These are phyloP conservation scores for Simplicillium aogashimaense DNA, from an alignment of 2,329 filamentous ascomycete species.

Conservation along the genomic window DNA sequence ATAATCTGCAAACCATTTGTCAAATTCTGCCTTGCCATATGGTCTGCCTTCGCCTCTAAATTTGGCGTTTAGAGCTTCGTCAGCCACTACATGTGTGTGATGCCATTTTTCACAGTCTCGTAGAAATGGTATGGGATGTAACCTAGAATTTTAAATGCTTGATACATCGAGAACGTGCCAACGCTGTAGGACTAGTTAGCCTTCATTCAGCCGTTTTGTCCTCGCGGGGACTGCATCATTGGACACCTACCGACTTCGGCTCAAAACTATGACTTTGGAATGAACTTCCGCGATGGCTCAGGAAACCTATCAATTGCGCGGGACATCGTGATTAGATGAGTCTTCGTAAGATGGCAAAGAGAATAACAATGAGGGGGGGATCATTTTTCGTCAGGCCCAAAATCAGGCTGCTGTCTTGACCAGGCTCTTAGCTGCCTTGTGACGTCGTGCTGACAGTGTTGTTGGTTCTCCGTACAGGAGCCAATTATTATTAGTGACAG, in stretches of 20 bases:
- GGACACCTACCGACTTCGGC: conserved; percentile 22
- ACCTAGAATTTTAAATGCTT: conserved; percentile 21
- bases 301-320: conserved; percentile 23
- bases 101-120: conserved; percentile 15
- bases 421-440: no score
- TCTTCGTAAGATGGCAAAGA: no score
- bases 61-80: conserved; percentile 19
- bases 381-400: no score
- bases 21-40: conserved; percentile 24
- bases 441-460: no score
- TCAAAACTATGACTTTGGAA: conserved; percentile 25
- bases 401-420: no score
- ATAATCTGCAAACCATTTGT: conserved; percentile 28
- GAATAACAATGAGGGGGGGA: no score
- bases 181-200: conserved; percentile 14
- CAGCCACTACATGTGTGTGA: conserved; percentile 14
- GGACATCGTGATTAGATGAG: conserved; percentile 15
- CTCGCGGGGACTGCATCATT: no score
- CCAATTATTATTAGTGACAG: no score
- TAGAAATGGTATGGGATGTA: conserved; percentile 25
- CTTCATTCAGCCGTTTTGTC: neutral
- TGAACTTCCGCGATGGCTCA: conserved; percentile 16
- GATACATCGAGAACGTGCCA: conserved; percentile 23
- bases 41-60: conserved; percentile 16
- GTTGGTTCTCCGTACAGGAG: no score